Conservation (phyloP, 345 rosid genomes). For the Raphanus raphanistrum region DNA sequence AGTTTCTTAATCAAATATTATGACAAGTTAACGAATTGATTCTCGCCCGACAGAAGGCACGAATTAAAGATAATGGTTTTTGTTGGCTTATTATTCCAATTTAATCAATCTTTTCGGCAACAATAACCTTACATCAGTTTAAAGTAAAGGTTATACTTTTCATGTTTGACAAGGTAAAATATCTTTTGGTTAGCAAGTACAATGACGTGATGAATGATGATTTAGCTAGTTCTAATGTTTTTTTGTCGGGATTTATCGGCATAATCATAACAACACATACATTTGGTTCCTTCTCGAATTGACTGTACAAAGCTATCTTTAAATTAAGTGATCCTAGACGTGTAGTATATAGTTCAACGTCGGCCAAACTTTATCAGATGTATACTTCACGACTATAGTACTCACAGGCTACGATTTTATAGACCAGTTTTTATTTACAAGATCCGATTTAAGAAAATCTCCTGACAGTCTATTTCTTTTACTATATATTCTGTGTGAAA, state of each 20-base stretch:
- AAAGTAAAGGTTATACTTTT: background rate
- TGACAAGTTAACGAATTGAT: conserved; percentile 35
- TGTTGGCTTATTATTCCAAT: conserved; percentile 16
- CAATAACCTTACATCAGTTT: conserved; percentile 15
- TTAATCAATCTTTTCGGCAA: conserved; percentile 12
- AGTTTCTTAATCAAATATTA: conserved; percentile 14
- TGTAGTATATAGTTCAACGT: conserved; percentile 7
- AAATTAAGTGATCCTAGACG: background rate
- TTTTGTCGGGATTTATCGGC: conserved; percentile 37
- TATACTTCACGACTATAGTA: conserved; percentile 12
- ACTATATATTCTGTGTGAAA: conserved; percentile 2
- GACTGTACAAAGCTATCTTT: conserved; percentile 12
- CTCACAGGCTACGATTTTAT: conserved; percentile 5
- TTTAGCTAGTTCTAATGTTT: conserved; percentile 38
- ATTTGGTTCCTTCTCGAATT: conserved; percentile 34
- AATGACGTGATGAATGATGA: conserved; percentile 33
- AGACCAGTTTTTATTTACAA: background rate
- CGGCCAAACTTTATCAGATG: conserved; percentile 10
- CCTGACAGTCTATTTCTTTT: background rate
- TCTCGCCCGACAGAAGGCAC: conserved; percentile 23
- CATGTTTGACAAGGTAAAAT: background rate
- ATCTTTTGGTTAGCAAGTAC: conserved; percentile 15
- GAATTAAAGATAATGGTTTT: conserved; percentile 25
- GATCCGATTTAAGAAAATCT: background rate
- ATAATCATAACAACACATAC: conserved; percentile 35